Evolutionary conservation across 371 early-diverging fungal genomes (phyloP).

Genomic region (Smittium culicis): DNA sequence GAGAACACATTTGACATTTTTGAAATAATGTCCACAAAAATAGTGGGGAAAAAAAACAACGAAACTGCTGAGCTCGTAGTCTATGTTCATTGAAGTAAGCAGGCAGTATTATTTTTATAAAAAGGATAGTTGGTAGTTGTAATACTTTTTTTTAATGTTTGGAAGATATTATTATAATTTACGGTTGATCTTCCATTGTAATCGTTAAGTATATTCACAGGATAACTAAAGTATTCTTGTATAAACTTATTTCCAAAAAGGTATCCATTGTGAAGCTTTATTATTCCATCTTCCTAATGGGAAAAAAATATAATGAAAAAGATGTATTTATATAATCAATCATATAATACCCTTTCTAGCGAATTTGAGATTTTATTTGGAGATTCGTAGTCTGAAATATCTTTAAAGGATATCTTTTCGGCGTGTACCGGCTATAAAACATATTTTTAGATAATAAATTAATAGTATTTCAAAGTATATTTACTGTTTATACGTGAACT

Average conservation of each 20-base stretch:
- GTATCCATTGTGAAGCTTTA: neutral
- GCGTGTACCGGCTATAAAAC: too few relatives aligned
- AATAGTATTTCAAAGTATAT: too few relatives aligned
- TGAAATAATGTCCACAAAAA: neutral
- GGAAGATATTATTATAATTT: neutral
- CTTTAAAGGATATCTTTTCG: too few relatives aligned
- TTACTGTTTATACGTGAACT: too few relatives aligned
- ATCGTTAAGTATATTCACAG: neutral
- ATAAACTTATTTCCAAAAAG: neutral
- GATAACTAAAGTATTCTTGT: neutral
- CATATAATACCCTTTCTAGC: too few relatives aligned
- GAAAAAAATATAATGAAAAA: too few relatives aligned
- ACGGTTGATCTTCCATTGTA: neutral
- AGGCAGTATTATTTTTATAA: neutral
- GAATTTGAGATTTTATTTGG: too few relatives aligned
- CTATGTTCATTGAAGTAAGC: neutral
- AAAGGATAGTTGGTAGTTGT: too few relatives aligned
- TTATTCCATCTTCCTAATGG: neutral
- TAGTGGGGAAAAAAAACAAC: neutral
- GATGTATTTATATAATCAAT: too few relatives aligned
- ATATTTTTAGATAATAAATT: too few relatives aligned
- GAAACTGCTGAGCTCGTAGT: neutral
- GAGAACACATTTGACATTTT: neutral
- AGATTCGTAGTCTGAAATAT: too few relatives aligned
- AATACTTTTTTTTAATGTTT: neutral